A percentile compares a stretch with the other conserved stretches of the same genome.
These are phyloP conservation scores for Stygiomarasmius scandens DNA, from an alignment of 1,284 basidiomycete genomes.

Conservation along the genomic window DNA sequence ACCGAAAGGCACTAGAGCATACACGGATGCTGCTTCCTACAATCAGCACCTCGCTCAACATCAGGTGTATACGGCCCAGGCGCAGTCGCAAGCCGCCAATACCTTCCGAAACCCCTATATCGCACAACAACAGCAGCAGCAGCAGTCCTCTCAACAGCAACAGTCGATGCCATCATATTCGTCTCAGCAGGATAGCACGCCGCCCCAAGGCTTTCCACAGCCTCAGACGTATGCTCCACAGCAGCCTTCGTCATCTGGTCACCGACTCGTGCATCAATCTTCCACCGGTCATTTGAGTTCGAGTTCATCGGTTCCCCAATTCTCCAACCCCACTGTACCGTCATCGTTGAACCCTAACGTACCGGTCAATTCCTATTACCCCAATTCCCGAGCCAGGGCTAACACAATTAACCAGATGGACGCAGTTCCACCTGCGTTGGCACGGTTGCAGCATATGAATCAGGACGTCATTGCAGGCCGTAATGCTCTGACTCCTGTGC, in stretches of 20 bases:
- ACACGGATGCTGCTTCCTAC: conserved; percentile 92
- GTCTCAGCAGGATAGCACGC: conserved; percentile 25
- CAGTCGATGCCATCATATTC: conserved; percentile 36
- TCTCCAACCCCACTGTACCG: conserved; percentile 30
- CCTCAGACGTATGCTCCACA: conserved; percentile 37
- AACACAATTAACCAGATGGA: conserved; percentile 93
- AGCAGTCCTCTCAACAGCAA: conserved; percentile 38
- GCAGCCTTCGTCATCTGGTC: conserved; percentile 34
- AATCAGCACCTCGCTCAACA: conserved; percentile 95
- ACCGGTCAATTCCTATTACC: conserved; percentile 72
- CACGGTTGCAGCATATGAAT: conserved; percentile 86
- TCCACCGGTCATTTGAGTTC: conserved; percentile 50
- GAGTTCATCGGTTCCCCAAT: conserved; percentile 42
- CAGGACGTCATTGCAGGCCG: conserved; percentile 82
- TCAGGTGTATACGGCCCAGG: conserved; percentile 89
- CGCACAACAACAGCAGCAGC: conserved; percentile 32
- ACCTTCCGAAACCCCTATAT: conserved; percentile 78
- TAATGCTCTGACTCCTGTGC: conserved; percentile 84
- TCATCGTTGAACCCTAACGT: conserved; percentile 48
- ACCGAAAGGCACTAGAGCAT: conserved; percentile 80
- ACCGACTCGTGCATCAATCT: conserved; percentile 47
- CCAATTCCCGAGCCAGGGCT: conserved; percentile 68
- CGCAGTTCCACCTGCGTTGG: conserved; percentile 87
- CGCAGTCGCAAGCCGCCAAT: conserved; percentile 68
- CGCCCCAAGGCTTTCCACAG: conserved; percentile 24